Percentiles rank a stretch among this genome's conserved stretches.
Evolutionary conservation across 108 stramenopile genomes (phyloP).

Genomic region (Aureococcus anophagefferens): DNA sequence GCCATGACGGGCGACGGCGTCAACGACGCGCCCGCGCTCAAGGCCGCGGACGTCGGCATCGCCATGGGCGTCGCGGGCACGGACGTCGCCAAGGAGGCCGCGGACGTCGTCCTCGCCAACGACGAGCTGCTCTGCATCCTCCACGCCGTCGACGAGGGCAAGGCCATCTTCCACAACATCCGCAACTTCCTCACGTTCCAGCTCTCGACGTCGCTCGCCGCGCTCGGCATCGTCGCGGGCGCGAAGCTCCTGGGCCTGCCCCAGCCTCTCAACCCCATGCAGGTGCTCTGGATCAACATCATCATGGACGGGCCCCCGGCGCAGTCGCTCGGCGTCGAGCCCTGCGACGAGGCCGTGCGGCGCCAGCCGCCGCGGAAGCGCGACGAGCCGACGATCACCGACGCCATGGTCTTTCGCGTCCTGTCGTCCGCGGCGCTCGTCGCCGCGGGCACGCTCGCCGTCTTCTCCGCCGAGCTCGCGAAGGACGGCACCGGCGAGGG

Average conservation of each 20-base stretch:
- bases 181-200: conserved; percentile 93
- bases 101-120: conserved; percentile 79
- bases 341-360: conserved; percentile 68
- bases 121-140: conserved; percentile 86
- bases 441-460: conserved; percentile 66
- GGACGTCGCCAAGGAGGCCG: conserved; percentile 95
- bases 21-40: conserved; percentile 89
- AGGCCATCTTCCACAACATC: conserved; percentile 97
- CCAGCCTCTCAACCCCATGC: conserved; percentile 90
- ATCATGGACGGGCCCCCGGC: conserved; percentile 97
- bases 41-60: conserved; percentile 89
- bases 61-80: conserved; percentile 91
- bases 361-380: conserved; percentile 72
- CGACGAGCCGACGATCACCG: conserved; percentile 76
- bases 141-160: conserved; percentile 84
- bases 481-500: conserved; percentile 46
- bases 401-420: conserved; percentile 66
- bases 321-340: conserved; percentile 82
- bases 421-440: conserved; percentile 73
- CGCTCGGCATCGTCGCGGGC: conserved; percentile 74
- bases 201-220: conserved; percentile 86
- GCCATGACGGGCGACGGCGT: conserved; percentile 98
- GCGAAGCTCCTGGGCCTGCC: conserved; percentile 73
- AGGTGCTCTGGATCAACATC: conserved; percentile 97
- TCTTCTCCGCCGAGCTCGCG: conserved; percentile 67